A percentile compares a stretch with the other conserved stretches of the same genome.
These are phyloP conservation scores for Conringia planisiliqua DNA, from an alignment of 345 rosid genomes.

Conservation along the genomic window DNA sequence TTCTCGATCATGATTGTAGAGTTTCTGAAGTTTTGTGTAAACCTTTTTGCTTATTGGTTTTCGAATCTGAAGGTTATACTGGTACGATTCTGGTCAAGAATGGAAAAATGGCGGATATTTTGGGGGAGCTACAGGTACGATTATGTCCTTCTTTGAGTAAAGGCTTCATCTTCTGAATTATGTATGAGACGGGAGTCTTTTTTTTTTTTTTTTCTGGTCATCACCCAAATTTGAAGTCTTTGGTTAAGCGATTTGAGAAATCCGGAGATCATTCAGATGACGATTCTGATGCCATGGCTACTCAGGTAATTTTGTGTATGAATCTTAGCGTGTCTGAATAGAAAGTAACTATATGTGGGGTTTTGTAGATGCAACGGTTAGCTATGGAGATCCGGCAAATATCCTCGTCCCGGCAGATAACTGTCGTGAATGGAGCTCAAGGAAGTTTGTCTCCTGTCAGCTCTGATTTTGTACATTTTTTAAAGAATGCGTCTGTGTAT, in stretches of 20 bases:
- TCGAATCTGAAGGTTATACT: constrained; percentile 57
- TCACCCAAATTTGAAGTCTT: constrained; percentile 31
- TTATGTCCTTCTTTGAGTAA: no score
- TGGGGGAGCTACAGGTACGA: constrained; percentile 80
- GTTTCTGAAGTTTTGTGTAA: background rate
- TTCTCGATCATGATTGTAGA: constrained; percentile 1
- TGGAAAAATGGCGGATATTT: constrained; percentile 73
- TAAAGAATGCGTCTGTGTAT: background rate
- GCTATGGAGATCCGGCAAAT: constrained; percentile 63
- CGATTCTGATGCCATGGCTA: constrained; percentile 42
- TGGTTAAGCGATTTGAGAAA: constrained; percentile 59
- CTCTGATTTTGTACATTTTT: background rate
- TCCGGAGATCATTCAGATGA: constrained; percentile 53
- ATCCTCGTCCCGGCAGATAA: constrained; percentile 65
- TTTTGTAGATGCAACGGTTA: constrained; percentile 56
- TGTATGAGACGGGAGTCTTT: background rate
- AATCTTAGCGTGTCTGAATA: background rate
- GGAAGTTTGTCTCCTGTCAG: constrained; percentile 32
- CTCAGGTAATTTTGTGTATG: background rate
- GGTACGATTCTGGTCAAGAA: constrained; percentile 69
- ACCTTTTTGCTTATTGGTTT: background rate
- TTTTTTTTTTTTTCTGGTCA: background rate
- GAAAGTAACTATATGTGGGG: background rate
- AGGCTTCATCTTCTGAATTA: background rate
- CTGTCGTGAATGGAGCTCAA: constrained; percentile 70